Evolutionary conservation across 345 rosid species (phyloP).

Genomic region (Sonneratia alba): DNA sequence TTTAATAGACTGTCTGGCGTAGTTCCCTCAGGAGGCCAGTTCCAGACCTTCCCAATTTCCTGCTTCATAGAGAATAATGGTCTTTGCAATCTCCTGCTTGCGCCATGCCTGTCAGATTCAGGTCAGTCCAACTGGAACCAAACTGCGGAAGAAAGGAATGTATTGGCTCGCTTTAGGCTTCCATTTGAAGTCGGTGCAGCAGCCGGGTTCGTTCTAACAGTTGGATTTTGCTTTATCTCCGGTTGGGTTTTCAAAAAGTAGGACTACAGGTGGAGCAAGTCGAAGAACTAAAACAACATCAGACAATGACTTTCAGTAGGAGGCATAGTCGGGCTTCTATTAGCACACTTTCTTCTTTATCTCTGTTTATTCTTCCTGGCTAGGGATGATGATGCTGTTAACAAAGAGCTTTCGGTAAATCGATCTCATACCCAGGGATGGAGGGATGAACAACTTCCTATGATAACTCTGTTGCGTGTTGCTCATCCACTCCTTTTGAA

Average conservation of each 20-base stretch:
- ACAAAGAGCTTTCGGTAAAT: no score
- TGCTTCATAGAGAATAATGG: slow-evolving; percentile 3
- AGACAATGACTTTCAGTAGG: no score
- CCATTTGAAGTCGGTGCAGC: slow-evolving; percentile 17
- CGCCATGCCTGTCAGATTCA: not conserved
- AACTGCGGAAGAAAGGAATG: not conserved
- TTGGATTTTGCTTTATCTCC: slow-evolving; percentile 18
- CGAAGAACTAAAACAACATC: no score
- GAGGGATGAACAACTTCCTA: no score
- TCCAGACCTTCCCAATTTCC: not conserved
- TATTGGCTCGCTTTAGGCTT: not conserved
- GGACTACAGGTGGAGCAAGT: no score
- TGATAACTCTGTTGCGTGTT: no score
- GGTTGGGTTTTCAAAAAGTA: slow-evolving; percentile 14
- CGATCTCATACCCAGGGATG: no score
- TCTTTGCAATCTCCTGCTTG: slow-evolving; percentile 3
- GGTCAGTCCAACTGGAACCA: not conserved
- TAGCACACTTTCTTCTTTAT: no score
- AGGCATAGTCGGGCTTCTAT: no score
- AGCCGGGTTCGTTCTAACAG: slow-evolving; percentile 12
- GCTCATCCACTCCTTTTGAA: no score
- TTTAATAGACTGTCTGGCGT: slow-evolving; percentile 2
- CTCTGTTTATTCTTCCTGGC: no score
- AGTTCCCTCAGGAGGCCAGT: slow-evolving; percentile 5
- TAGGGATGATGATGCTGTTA: no score